A percentile compares a stretch with the other conserved stretches of the same genome.
These are phyloP conservation scores for Udeniomyces megalosporus DNA, from an alignment of 768 basidiomycete genomes.

Conservation along the genomic window DNA sequence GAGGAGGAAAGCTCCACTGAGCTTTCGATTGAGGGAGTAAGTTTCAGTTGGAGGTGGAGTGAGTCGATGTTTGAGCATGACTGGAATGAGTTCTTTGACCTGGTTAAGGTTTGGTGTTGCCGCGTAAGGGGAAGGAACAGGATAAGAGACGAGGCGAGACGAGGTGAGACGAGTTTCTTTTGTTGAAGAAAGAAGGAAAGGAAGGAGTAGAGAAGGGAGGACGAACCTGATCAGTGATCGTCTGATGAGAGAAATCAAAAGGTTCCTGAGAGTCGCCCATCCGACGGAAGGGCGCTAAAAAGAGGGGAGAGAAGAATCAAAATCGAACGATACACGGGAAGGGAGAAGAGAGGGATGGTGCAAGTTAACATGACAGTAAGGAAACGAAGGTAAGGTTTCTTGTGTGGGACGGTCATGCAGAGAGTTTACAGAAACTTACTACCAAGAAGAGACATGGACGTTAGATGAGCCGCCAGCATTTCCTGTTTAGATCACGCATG, in stretches of 20 bases:
- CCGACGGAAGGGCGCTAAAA: constrained; percentile 8
- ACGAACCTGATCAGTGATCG: constrained; percentile 7
- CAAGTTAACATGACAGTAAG: too few species aligned
- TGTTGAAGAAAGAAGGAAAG: too few species aligned
- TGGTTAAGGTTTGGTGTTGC: too few species aligned
- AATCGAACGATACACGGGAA: not conserved
- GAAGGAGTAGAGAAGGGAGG: not conserved
- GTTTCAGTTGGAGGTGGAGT: constrained; percentile 90
- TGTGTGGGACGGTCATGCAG: too few species aligned
- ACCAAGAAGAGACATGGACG: constrained; percentile 13
- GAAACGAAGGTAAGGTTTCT: too few species aligned
- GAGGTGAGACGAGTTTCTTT: not conserved
- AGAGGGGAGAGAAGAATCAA: not conserved
- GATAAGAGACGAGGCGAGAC: not conserved
- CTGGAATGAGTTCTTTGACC: constrained; percentile 66
- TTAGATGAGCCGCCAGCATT: constrained; percentile 13
- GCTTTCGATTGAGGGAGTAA: constrained; percentile 68
- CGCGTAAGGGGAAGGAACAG: not conserved
- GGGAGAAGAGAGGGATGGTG: not conserved
- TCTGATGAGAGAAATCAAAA: constrained; percentile 10
- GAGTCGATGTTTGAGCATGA: constrained; percentile 73
- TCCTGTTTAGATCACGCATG: not conserved
- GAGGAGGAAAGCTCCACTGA: constrained; percentile 34
- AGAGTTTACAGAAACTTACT: not conserved
- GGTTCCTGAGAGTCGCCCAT: not conserved